These are phyloP conservation scores for Emericellopsis cladophorae DNA, from an alignment of 2,329 filamentous ascomycete genomes.

Conservation along the genomic window DNA sequence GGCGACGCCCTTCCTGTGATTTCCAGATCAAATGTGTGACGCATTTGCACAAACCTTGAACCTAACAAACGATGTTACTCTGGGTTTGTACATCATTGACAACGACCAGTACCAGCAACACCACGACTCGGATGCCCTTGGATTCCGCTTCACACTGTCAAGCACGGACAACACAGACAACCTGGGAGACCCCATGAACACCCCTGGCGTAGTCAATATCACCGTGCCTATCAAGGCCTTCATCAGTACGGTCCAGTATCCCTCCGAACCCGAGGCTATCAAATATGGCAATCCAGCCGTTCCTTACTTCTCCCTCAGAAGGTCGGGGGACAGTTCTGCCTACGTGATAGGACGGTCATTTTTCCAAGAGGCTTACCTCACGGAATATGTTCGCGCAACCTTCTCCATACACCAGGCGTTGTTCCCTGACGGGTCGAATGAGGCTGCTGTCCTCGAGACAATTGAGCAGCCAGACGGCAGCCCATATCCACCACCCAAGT, in stretches of 20 bases:
- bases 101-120: conserved; percentile 40
- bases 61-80: conserved; percentile 49
- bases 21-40: conserved; percentile 47
- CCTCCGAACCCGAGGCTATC: conserved; percentile 29
- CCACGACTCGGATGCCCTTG: conserved; percentile 27
- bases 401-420: conserved; percentile 44
- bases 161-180: conserved; percentile 40
- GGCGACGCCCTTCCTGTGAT: conserved; percentile 50
- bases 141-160: conserved; percentile 44
- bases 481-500: conserved; percentile 28
- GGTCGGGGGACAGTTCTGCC: conserved; percentile 35
- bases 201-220: conserved; percentile 41
- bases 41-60: conserved; percentile 52
- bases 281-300: conserved; percentile 28
- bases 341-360: conserved; percentile 56
- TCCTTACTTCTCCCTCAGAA: conserved; percentile 55
- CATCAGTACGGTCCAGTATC: conserved; percentile 34
- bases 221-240: conserved; percentile 39
- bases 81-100: conserved; percentile 52
- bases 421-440: conserved; percentile 30
- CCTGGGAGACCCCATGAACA: conserved; percentile 33
- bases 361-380: conserved; percentile 55
- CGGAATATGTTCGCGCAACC: conserved; percentile 37
- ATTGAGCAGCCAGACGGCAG: conserved; percentile 31
- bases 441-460: conserved; percentile 24